Percentiles rank a stretch among this genome's conserved stretches.
These are phyloP conservation scores for Ananas comosus DNA, from an alignment of 176 grass and related monocot genomes.

Conservation along the genomic window DNA sequence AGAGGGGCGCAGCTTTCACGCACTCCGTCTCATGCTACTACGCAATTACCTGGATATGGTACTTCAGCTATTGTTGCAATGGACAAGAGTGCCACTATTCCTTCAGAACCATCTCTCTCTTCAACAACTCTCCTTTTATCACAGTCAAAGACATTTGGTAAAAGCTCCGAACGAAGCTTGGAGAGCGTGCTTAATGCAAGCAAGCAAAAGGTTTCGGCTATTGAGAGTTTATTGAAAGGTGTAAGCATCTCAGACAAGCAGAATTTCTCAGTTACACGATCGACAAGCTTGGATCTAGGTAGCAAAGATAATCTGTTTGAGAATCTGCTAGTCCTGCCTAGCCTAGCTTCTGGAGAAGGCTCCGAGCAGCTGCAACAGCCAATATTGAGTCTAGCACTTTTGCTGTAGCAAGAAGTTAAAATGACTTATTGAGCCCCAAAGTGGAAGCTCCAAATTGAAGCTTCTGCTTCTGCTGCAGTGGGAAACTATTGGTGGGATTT, in stretches of 20 bases:
- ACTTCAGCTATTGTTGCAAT: slow-evolving; percentile 95
- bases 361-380: no score
- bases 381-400: no score
- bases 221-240: slow-evolving; percentile 98
- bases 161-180: slow-evolving; percentile 73
- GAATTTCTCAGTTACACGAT: slow-evolving; percentile 55
- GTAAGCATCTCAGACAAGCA: slow-evolving; percentile 53
- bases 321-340: slow-evolving; percentile 15
- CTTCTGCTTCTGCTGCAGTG: no score
- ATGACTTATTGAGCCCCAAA: no score
- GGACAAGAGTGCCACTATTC: slow-evolving; percentile 74
- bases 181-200: slow-evolving; percentile 89
- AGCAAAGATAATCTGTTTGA: slow-evolving; percentile 32
- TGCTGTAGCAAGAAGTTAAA: no score
- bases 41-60: slow-evolving; percentile 65
- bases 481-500: no score
- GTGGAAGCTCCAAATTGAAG: no score
- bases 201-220: slow-evolving; percentile 98
- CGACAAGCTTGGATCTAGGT: slow-evolving; percentile 97
- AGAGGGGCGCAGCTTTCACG: slow-evolving; percentile 57
- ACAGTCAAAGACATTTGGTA: slow-evolving; percentile 56
- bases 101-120: slow-evolving; percentile 58
- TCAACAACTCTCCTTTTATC: slow-evolving; percentile 54
- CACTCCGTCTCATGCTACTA: slow-evolving; percentile 40
- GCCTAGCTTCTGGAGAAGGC: not conserved